These are phyloP conservation scores for Phytophthora quininea DNA, from an alignment of 352 stramenopile species.

Conservation along the genomic window DNA sequence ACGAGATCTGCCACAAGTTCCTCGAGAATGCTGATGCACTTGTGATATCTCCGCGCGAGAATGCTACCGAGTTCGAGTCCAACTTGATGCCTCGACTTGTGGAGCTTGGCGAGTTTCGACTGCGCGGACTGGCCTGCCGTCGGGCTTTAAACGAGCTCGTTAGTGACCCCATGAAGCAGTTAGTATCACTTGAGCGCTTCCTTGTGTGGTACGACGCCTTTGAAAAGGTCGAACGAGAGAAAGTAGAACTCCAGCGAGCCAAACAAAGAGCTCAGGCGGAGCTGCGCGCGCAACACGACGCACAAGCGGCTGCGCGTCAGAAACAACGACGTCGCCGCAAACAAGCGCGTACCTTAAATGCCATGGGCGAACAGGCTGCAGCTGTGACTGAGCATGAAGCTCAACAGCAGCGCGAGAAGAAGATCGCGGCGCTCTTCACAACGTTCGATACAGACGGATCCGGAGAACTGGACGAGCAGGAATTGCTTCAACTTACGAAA, in stretches of 20 bases:
- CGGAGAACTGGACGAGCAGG: slow-evolving; percentile 54
- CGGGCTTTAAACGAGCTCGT: slow-evolving; percentile 57
- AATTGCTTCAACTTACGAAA: slow-evolving; percentile 53
- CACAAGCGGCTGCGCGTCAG: slow-evolving; percentile 35
- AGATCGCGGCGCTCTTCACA: slow-evolving; percentile 56
- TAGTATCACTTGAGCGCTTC: slow-evolving; percentile 56
- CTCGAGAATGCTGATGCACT: slow-evolving; percentile 50
- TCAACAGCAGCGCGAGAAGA: slow-evolving; percentile 31
- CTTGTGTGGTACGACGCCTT: slow-evolving; percentile 62
- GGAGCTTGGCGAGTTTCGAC: slow-evolving; percentile 50
- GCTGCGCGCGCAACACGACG: slow-evolving; percentile 38
- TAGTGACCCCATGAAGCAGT: slow-evolving; percentile 34
- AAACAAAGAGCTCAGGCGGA: slow-evolving; percentile 51
- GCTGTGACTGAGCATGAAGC: slow-evolving; percentile 41
- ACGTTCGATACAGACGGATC: slow-evolving; percentile 65
- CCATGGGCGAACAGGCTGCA: slow-evolving; percentile 42
- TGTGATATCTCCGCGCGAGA: slow-evolving; percentile 7
- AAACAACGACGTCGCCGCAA: slow-evolving; percentile 44
- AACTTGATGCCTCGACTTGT: slow-evolving; percentile 64
- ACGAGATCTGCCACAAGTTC: slow-evolving; percentile 43
- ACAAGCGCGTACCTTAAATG: slow-evolving; percentile 38
- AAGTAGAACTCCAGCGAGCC: slow-evolving; percentile 48
- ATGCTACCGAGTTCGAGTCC: slow-evolving; percentile 44
- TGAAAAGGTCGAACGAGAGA: slow-evolving; percentile 49
- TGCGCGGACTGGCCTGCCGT: slow-evolving; percentile 58